These are phyloP conservation scores for Uronychia setigera DNA, from an alignment of 73 alveolate genomes.

Conservation along the genomic window DNA sequence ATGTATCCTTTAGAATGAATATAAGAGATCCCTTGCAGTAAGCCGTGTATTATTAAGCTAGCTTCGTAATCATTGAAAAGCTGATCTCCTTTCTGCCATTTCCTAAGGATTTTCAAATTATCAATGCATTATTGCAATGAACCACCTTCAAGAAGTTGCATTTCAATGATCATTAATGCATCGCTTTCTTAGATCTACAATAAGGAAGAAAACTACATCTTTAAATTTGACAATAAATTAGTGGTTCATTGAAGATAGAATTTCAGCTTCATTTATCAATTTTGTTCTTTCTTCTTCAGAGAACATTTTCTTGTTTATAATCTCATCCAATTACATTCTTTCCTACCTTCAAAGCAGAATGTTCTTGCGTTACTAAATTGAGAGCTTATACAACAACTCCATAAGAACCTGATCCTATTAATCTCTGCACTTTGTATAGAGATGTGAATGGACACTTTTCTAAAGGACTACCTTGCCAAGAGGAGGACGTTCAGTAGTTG, in stretches of 20 bases:
- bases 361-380: not conserved
- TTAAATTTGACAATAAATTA: not conserved
- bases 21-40: slow-evolving; percentile 14
- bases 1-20: slow-evolving; percentile 24
- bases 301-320: not conserved
- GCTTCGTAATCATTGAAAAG: slow-evolving; percentile 40
- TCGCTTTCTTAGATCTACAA: not conserved
- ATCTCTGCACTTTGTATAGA: too few species aligned
- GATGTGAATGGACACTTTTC: too few species aligned
- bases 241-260: not conserved
- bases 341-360: not conserved
- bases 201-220: not conserved
- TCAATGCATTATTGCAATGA: not conserved
- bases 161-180: not conserved
- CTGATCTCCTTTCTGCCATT: not conserved
- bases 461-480: too few species aligned
- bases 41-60: slow-evolving; percentile 15
- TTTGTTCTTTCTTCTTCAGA: not conserved
- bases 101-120: not conserved
- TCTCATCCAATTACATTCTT: not conserved
- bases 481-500: too few species aligned
- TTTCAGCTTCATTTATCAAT: not conserved
- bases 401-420: too few species aligned
- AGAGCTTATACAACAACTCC: not conserved
- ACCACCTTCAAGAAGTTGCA: not conserved